A percentile compares a stretch with the other conserved stretches of the same genome.
These are phyloP conservation scores for Xylogone sp. DNA, from an alignment of 2,329 filamentous ascomycete genomes.

Conservation along the genomic window DNA sequence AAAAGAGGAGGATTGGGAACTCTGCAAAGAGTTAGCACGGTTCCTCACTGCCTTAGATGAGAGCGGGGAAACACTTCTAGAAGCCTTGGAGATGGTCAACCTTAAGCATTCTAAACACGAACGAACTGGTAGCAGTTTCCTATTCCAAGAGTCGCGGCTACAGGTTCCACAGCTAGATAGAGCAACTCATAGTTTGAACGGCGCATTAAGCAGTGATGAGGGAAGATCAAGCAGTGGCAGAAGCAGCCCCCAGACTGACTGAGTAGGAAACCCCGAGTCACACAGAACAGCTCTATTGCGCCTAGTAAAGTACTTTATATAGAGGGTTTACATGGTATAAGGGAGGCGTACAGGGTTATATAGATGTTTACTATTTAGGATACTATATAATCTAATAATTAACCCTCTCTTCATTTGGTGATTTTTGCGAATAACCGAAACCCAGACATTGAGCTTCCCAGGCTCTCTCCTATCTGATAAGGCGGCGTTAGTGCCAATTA, in stretches of 20 bases:
- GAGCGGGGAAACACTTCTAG: constrained; percentile 72
- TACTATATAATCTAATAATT: background rate
- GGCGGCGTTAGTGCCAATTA: background rate
- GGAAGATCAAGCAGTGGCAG: constrained; percentile 19
- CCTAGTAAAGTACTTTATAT: background rate
- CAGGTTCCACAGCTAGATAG: constrained; percentile 20
- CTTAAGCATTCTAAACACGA: constrained; percentile 32
- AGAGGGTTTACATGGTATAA: background rate
- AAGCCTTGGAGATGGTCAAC: constrained; percentile 64
- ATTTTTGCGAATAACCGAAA: no score
- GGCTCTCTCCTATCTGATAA: background rate
- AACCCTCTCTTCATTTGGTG: no score
- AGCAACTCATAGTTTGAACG: constrained; percentile 19
- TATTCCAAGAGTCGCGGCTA: constrained; percentile 33
- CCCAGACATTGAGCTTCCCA: no score
- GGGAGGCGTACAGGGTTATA: background rate
- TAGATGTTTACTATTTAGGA: background rate
- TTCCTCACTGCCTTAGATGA: constrained; percentile 92
- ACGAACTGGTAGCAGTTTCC: constrained; percentile 30
- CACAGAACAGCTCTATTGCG: background rate
- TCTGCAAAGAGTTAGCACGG: constrained; percentile 92
- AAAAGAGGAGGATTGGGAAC: constrained; percentile 84
- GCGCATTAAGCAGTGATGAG: constrained; percentile 31
- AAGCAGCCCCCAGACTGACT: constrained; percentile 16
- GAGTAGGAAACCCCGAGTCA: background rate